These are phyloP conservation scores for Aspergillus awamori DNA, from an alignment of 2,329 filamentous ascomycete species.

Conservation along the genomic window DNA sequence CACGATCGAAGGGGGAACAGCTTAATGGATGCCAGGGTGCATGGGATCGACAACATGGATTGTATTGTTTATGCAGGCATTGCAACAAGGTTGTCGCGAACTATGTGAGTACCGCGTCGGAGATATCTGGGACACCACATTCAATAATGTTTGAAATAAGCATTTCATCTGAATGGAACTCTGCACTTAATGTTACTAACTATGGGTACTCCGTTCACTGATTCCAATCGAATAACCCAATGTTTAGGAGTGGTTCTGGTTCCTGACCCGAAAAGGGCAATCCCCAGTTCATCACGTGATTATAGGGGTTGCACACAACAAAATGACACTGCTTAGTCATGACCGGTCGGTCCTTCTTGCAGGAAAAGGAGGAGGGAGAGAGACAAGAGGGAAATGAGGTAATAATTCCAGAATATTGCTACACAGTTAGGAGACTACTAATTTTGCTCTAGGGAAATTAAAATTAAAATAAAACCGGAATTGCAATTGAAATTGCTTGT, in stretches of 20 bases:
- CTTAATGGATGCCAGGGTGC: background rate
- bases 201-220: no score
- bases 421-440: no score
- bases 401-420: no score
- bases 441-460: background rate
- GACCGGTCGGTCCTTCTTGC: background rate
- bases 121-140: background rate
- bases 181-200: no score
- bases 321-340: background rate
- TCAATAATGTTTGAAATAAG: background rate
- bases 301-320: background rate
- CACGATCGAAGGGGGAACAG: background rate
- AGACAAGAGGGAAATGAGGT: no score
- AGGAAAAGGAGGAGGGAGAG: background rate
- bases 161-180: no score
- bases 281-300: background rate
- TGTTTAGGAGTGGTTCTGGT: background rate
- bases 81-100: slow-evolving; percentile 1
- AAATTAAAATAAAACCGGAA: background rate
- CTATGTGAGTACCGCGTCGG: background rate
- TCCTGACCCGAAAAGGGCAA: background rate
- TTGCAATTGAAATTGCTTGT: background rate
- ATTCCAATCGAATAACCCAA: background rate
- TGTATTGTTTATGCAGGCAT: slow-evolving; percentile 1
- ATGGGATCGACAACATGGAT: slow-evolving; percentile 5